Percentiles rank a stretch among this genome's conserved stretches.
Evolutionary conservation across 306 rosid species (phyloP).

Genomic region (Cucurbita ficifolia): DNA sequence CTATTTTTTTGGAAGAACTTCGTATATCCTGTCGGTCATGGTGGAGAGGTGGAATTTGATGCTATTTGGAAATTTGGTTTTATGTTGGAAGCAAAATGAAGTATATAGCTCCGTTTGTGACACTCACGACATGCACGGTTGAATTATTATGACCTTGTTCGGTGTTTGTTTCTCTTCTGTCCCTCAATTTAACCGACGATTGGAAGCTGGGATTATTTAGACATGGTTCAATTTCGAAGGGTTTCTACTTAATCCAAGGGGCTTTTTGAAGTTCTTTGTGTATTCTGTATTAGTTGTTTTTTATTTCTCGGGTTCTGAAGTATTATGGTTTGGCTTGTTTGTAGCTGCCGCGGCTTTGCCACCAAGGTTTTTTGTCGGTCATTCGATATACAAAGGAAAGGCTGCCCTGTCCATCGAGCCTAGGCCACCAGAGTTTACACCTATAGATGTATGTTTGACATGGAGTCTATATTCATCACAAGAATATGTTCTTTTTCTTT

Average conservation of each 20-base stretch:
- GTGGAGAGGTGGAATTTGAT: not conserved
- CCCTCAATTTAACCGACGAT: no score
- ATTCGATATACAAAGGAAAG: conserved; percentile 92
- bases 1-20: not conserved
- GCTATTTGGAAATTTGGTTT: not conserved
- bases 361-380: conserved; percentile 72
- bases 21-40: not conserved
- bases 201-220: not conserved
- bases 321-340: conserved; percentile 17
- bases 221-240: not conserved
- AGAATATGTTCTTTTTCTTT: not conserved
- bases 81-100: not conserved
- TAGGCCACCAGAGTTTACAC: conserved; percentile 57
- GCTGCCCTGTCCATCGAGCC: conserved; percentile 84
- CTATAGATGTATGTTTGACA: conserved; percentile 49
- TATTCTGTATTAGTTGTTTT: not conserved
- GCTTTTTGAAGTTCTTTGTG: not conserved
- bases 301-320: conserved; percentile 4
- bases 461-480: not conserved
- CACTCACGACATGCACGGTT: not conserved
- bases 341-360: conserved; percentile 38
- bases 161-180: not conserved
- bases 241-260: not conserved
- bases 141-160: not conserved
- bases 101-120: not conserved